Evolutionary conservation across 2,329 filamentous ascomycete species (phyloP).

Genomic region (Neopestalotiopsis sp.): DNA sequence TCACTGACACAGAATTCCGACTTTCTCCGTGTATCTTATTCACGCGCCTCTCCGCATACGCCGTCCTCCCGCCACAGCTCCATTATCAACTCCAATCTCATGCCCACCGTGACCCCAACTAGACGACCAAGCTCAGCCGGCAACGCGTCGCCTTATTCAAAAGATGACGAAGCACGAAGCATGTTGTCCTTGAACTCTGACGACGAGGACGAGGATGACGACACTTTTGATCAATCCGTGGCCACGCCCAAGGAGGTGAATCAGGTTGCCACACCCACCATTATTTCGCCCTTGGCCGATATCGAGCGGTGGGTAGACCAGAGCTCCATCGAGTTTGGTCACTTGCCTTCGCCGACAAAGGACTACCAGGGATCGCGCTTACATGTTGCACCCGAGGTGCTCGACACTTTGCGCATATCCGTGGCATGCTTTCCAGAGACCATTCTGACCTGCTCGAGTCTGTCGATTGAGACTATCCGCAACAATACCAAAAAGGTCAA

Average conservation of each 20-base stretch:
- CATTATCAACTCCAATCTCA: constrained; percentile 3
- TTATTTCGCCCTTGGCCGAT: constrained; percentile 26
- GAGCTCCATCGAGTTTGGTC: constrained; percentile 30
- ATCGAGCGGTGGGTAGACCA: constrained; percentile 34
- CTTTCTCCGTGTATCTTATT: background rate
- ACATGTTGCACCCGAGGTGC: constrained; percentile 57
- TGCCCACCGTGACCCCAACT: constrained; percentile 11
- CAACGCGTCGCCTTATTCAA: background rate
- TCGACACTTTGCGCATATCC: constrained; percentile 60
- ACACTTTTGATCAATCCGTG: background rate
- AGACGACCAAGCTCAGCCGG: constrained; percentile 8
- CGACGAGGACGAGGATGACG: background rate
- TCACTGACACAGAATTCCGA: constrained; percentile 14
- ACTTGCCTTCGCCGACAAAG: constrained; percentile 27
- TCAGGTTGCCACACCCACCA: constrained; percentile 21
- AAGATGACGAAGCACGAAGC: constrained; percentile 12
- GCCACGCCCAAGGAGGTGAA: constrained; percentile 7
- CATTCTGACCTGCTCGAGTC: constrained; percentile 60
- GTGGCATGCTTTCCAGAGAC: constrained; percentile 64
- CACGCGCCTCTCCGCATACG: constrained; percentile 5
- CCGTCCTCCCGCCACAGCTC: constrained; percentile 13
- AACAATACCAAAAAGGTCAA: constrained; percentile 59
- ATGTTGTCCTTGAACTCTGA: constrained; percentile 5
- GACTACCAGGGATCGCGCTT: constrained; percentile 43
- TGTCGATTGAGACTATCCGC: constrained; percentile 64